A percentile compares a stretch with the other conserved stretches of the same genome.
These are phyloP conservation scores for Tuber aestivum DNA, from an alignment of 495 filamentous ascomycete genomes.

Conservation along the genomic window DNA sequence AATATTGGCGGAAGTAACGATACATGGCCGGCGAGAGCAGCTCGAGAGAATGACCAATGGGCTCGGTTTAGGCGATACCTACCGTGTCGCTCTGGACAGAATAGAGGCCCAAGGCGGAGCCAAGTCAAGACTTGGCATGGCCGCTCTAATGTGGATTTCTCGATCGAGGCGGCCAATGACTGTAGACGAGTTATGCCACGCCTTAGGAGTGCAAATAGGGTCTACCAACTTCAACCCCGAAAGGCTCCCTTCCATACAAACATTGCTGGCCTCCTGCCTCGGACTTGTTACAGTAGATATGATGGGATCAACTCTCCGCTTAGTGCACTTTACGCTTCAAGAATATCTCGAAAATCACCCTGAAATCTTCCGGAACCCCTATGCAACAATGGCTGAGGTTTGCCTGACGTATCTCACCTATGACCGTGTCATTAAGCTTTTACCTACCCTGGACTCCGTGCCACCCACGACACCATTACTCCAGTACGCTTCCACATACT, in stretches of 20 bases:
- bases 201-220: not conserved
- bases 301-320: not conserved
- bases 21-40: not conserved
- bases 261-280: not conserved
- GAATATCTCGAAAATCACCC: not conserved
- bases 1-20: not conserved
- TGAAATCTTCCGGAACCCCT: not conserved
- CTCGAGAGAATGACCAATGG: not conserved
- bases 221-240: not conserved
- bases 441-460: too few species aligned
- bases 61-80: not conserved
- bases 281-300: not conserved
- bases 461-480: not conserved
- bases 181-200: not conserved
- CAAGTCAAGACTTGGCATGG: not conserved
- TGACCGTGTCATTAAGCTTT: not conserved
- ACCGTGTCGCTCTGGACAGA: not conserved
- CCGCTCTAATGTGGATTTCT: not conserved
- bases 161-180: not conserved
- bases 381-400: not conserved
- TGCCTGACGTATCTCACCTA: not conserved
- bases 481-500: not conserved
- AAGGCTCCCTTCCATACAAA: not conserved
- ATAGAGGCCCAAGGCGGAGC: not conserved
- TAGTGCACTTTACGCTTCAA: not conserved